Evolutionary conservation across 495 filamentous ascomycete genomes (phyloP).

Genomic region (Neurospora tetraspora): DNA sequence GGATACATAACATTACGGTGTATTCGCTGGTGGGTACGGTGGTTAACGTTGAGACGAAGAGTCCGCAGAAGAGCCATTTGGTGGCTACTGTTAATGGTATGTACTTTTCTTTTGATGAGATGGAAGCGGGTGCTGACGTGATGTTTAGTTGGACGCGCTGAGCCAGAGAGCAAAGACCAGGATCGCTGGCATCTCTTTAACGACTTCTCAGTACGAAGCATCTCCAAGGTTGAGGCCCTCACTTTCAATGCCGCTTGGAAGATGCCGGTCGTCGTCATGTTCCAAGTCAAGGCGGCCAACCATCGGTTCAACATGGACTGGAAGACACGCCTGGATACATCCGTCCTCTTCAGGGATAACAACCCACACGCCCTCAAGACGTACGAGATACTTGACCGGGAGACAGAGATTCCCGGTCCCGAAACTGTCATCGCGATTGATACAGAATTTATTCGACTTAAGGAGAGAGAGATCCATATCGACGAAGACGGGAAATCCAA

Average conservation of each 20-base stretch:
- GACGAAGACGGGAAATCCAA: conserved; percentile 82
- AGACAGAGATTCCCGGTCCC: conserved; percentile 52
- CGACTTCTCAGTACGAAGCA: conserved; percentile 83
- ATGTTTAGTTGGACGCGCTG: conserved; percentile 29
- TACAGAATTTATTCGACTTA: conserved; percentile 87
- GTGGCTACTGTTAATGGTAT: conserved; percentile 71
- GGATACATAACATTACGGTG: conserved; percentile 59
- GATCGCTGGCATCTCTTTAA: conserved; percentile 92
- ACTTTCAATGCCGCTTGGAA: conserved; percentile 88
- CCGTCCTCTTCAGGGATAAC: conserved; percentile 62
- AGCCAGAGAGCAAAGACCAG: conserved; percentile 37
- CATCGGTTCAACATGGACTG: conserved; percentile 74
- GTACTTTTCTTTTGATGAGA: background rate
- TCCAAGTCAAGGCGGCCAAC: conserved; percentile 65
- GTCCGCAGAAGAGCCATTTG: conserved; percentile 79
- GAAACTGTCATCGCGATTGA: conserved; percentile 80
- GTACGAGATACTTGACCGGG: conserved; percentile 49
- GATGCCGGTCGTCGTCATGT: conserved; percentile 74
- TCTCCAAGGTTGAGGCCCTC: conserved; percentile 69
- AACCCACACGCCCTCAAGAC: conserved; percentile 20
- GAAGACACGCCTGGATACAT: conserved; percentile 75
- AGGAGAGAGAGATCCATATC: conserved; percentile 85
- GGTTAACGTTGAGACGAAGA: conserved; percentile 72
- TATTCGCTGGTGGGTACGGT: conserved; percentile 92
- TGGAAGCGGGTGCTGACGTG: background rate